Percentiles rank a stretch among this genome's conserved stretches.
phyloP scores from a whole-genome alignment of 1,284 basidiomycete species.

The Porphyrellus sp. region DNA sequence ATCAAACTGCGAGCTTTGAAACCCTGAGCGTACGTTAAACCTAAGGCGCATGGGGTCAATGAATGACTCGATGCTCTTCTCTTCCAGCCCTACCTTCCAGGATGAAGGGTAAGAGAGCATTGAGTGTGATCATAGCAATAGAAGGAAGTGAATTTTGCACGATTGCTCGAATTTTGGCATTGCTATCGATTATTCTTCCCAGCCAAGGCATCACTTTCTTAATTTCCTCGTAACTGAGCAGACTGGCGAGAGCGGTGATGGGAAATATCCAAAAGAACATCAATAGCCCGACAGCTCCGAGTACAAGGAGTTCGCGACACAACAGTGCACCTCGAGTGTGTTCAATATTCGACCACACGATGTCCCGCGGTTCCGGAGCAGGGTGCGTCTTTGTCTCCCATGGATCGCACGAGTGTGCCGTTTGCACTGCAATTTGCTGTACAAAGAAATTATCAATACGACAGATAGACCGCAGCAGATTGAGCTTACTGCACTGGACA shows the following conservation, averaged over 20 bases:
- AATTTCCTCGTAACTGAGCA: slow-evolving; percentile 91
- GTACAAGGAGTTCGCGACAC: slow-evolving; percentile 67
- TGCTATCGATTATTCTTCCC: slow-evolving; percentile 71
- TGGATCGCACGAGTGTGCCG: slow-evolving; percentile 73
- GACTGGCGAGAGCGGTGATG: slow-evolving; percentile 77
- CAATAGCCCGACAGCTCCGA: slow-evolving; percentile 64
- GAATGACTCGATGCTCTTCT: neutral
- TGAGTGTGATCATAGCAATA: slow-evolving; percentile 86
- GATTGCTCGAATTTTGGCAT: slow-evolving; percentile 77
- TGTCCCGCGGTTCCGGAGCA: slow-evolving; percentile 94
- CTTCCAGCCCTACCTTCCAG: slow-evolving; percentile 67
- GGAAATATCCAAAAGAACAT: slow-evolving; percentile 88
- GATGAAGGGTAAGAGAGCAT: slow-evolving; percentile 85
- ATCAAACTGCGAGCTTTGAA: slow-evolving; percentile 87
- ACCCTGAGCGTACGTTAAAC: slow-evolving; percentile 85
- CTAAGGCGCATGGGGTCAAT: slow-evolving; percentile 39
- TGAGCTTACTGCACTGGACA: slow-evolving; percentile 78
- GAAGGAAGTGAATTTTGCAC: slow-evolving; percentile 93
- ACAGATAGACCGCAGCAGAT: neutral
- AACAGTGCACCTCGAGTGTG: slow-evolving; percentile 56
- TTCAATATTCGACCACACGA: slow-evolving; percentile 90
- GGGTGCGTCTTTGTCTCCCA: slow-evolving; percentile 65
- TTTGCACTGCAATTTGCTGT: slow-evolving; percentile 89
- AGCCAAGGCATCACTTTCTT: slow-evolving; percentile 88
- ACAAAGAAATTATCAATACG: neutral